Conservation (phyloP, 176 grass and related monocot genomes). For the Rhipidocladum racemiflorum region DNA sequence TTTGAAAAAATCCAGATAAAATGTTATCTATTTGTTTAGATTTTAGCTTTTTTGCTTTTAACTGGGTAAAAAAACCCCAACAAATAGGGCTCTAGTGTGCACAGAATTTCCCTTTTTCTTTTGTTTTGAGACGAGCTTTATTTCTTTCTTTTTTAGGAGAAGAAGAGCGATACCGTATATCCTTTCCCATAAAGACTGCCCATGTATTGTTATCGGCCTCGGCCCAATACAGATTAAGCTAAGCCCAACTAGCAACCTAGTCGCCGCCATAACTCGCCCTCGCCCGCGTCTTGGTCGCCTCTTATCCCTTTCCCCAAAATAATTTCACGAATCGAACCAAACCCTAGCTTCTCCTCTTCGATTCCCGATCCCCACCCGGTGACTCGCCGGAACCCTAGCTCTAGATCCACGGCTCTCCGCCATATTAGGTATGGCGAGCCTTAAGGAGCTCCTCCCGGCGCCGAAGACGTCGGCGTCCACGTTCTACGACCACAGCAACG, state of each 20-base stretch:
- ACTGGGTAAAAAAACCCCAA: no score
- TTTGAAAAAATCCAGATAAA: no score
- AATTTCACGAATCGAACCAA: conserved; percentile 25
- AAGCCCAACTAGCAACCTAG: neutral
- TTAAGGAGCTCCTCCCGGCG: conserved; percentile 71
- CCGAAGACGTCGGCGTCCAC: conserved; percentile 51
- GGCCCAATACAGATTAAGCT: neutral
- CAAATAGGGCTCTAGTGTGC: no score
- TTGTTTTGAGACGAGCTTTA: no score
- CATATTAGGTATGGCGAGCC: conserved; percentile 48
- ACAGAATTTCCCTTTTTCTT: no score
- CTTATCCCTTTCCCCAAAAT: conserved; percentile 5
- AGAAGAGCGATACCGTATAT: neutral
- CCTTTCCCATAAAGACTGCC: neutral
- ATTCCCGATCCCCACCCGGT: conserved; percentile 20
- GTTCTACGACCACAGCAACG: conserved; percentile 86
- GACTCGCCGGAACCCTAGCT: conserved; percentile 45
- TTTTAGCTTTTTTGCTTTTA: no score
- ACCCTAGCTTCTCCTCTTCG: conserved; percentile 41
- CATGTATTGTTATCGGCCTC: neutral
- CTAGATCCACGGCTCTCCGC: conserved; percentile 11
- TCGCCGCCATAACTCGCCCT: neutral
- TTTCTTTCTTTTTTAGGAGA: no score
- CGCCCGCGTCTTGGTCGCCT: neutral
- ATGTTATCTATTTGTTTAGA: no score